A percentile compares a stretch with the other conserved stretches of the same genome.
Conservation (phyloP, 345 rosid genomes). For the Anacardium occidentale region DNA sequence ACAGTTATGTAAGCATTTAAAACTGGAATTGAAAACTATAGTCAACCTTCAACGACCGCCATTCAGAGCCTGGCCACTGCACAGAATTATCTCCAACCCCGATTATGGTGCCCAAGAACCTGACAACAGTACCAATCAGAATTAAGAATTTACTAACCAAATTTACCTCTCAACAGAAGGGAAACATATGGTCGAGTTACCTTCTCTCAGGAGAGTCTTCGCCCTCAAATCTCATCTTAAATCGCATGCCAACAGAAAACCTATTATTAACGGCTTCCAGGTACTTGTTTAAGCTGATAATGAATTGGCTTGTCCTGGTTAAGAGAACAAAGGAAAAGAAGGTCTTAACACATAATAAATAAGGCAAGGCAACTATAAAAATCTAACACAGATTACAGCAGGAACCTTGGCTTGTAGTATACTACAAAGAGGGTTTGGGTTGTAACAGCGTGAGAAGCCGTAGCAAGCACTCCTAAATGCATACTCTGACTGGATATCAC, state of each 20-base stretch:
- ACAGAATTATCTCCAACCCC: conserved; percentile 60
- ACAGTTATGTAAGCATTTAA: conserved; percentile 6
- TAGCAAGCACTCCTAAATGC: conserved; percentile 83
- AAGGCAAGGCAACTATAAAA: conserved; percentile 3
- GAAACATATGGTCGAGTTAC: conserved; percentile 22
- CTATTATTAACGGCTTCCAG: conserved; percentile 44
- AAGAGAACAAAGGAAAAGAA: conserved; percentile 10
- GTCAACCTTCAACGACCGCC: conserved; percentile 75
- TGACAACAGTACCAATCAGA: conserved; percentile 24
- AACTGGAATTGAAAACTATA: conserved; percentile 13
- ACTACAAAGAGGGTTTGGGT: conserved; percentile 60
- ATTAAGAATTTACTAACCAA: neutral
- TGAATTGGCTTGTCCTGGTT: conserved; percentile 67
- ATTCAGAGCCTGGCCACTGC: conserved; percentile 64
- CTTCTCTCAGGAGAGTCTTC: conserved; percentile 74
- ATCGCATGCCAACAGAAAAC: conserved; percentile 59
- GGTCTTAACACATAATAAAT: neutral
- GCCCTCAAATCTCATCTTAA: conserved; percentile 82
- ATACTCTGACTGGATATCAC: conserved; percentile 81
- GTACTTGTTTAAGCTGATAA: conserved; percentile 58
- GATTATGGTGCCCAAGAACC: conserved; percentile 69
- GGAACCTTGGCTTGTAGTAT: conserved; percentile 73
- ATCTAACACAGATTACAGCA: neutral
- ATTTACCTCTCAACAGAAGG: neutral
- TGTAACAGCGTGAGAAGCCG: conserved; percentile 70